These are phyloP conservation scores for Penicillium diatomitis DNA, from an alignment of 495 filamentous ascomycete species.

Conservation along the genomic window DNA sequence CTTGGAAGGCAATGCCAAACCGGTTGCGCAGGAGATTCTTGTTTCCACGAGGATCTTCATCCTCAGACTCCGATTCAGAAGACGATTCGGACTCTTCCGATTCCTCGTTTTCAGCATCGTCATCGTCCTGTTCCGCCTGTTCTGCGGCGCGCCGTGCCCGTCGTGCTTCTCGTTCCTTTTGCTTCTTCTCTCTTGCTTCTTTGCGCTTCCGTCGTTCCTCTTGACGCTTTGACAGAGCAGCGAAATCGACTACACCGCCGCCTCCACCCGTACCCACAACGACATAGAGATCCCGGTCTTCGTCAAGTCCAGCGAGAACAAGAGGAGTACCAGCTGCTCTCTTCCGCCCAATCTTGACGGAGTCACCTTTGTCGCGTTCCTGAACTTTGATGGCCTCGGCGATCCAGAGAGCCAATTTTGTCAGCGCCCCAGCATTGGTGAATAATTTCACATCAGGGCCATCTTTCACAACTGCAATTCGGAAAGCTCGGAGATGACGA, in stretches of 20 bases:
- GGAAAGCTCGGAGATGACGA: conserved; percentile 79
- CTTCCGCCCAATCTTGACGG: conserved; percentile 53
- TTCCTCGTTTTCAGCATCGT: conserved; percentile 49
- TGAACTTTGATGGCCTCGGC: conserved; percentile 87
- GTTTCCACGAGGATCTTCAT: conserved; percentile 46
- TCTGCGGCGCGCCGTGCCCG: conserved; percentile 34
- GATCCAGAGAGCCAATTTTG: conserved; percentile 88
- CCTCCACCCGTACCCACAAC: conserved; percentile 84
- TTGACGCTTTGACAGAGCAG: conserved; percentile 52
- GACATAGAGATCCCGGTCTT: conserved; percentile 78
- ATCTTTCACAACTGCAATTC: conserved; percentile 93
- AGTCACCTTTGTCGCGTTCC: conserved; percentile 67
- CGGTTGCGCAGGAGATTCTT: conserved; percentile 68
- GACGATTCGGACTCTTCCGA: conserved; percentile 55
- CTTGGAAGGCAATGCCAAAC: conserved; percentile 93
- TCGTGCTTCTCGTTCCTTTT: conserved; percentile 55
- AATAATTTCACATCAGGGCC: conserved; percentile 84
- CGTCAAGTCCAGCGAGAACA: conserved; percentile 82
- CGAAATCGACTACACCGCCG: conserved; percentile 51
- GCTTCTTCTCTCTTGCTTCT: conserved; percentile 48
- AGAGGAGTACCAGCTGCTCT: conserved; percentile 60
- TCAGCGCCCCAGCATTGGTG: conserved; percentile 81
- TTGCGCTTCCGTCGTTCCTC: conserved; percentile 55
- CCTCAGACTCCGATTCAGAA: conserved; percentile 47
- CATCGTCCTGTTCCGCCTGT: conserved; percentile 39